These are phyloP conservation scores for Quercus bicolor DNA, from an alignment of 306 rosid species.

Conservation along the genomic window DNA sequence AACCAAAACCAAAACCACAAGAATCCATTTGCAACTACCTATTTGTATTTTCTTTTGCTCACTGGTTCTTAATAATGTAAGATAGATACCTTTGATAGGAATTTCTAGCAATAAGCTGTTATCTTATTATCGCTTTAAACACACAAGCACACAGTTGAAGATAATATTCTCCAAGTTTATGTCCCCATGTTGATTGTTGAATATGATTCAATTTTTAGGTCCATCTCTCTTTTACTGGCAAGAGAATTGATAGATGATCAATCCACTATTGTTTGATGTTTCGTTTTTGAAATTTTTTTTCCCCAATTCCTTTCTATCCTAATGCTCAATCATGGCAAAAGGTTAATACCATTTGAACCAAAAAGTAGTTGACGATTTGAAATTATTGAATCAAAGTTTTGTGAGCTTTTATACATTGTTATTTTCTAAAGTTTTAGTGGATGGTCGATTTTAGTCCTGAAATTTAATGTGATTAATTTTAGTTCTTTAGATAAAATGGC, in stretches of 20 bases:
- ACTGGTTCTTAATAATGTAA: neutral
- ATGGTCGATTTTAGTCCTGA: no score
- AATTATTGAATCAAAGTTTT: no score
- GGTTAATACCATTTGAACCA: no score
- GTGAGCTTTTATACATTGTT: no score
- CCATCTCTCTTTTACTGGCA: neutral
- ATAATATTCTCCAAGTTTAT: neutral
- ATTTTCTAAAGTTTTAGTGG: no score
- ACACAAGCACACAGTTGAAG: neutral
- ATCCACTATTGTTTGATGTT: neutral
- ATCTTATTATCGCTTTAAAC: neutral
- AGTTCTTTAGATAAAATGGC: no score
- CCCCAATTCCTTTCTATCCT: no score
- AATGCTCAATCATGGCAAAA: no score
- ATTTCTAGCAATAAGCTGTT: neutral
- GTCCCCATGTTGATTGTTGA: neutral
- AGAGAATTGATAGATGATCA: neutral
- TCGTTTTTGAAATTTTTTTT: neutral
- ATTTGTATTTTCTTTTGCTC: neutral
- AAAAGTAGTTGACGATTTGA: no score
- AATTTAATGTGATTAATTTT: no score
- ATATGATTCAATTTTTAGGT: neutral
- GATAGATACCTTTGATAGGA: neutral
- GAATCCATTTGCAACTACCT: neutral
- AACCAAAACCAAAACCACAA: neutral